Base-by-base conservation (phyloP, 2,329 filamentous ascomycete species). In the Fusarium sp. region DNA sequence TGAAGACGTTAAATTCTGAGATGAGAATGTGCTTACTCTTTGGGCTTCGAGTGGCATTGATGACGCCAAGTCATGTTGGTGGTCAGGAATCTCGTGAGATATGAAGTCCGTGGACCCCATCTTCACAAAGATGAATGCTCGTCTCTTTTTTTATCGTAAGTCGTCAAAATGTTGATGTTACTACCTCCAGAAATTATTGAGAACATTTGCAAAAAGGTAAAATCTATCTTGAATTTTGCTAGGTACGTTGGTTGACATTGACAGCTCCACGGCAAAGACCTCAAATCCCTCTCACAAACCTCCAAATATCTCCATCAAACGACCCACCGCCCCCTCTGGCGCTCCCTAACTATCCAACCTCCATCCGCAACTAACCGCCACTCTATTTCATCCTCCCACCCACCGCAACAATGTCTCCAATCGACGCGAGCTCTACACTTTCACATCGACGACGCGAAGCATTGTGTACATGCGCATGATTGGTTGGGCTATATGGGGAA, bases 21-120 rank as follows among this genome's bases (percentile, higher is more conserved):
- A 51, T 51, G 16, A 64, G 59, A 64, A 47, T 14, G 4, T 23
- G 59, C 59, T 64, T 56, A 64, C 40, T 0, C 16, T n/a, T 37
- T 37, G 34, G 34, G 16, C 9, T 10, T 16, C 5, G 9, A 4
- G 34, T 37, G 18, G 34, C 10, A 37, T 37, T n/a, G 34, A 37
- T 37, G 34, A 23, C 13, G 46, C 50, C 32, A 64, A 2, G 18
- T 4, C 1, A 23, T 23, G 11, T n/a, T 27, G 50, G 30, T 41
- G 30, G 21, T n/a, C 16, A n/a, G 50, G 20, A 5, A 25, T 46
- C 10, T 30, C 2, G 37, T 41, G 16, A 49, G 37, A 57, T 57
- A 23, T 30, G 25, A 25, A 4, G 18, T 20, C 8, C n/a, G 1
- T 12, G 10, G 23, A 12, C 12, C 12, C 7, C 8, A 11, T 28